A percentile compares a stretch with the other conserved stretches of the same genome.
Evolutionary conservation across 2,329 filamentous ascomycete genomes (phyloP).

Genomic region (Calonectria ilicicola): DNA sequence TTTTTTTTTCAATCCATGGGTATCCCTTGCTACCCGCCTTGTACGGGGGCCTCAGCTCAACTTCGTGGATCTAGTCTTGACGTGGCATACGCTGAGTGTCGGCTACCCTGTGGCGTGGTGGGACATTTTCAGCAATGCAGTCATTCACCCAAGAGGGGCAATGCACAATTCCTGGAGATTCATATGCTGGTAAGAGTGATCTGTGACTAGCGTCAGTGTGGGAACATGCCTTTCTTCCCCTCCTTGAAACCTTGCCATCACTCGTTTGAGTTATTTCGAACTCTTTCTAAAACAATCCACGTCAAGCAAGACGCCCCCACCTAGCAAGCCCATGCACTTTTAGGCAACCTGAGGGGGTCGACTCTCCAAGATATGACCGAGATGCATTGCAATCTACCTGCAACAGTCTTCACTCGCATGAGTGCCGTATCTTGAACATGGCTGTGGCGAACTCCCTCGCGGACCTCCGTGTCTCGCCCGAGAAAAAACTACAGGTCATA

Average conservation of each 20-base stretch:
- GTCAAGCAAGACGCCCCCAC: background rate
- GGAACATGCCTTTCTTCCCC: background rate
- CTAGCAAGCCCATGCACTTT: background rate
- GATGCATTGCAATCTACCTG: background rate
- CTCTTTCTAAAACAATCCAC: background rate
- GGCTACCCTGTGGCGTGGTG: background rate
- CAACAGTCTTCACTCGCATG: background rate
- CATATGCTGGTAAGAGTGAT: background rate
- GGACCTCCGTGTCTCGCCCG: background rate
- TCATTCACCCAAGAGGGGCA: background rate
- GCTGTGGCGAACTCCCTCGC: background rate
- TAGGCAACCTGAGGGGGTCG: background rate
- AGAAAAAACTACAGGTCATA: background rate
- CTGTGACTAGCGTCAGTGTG: background rate
- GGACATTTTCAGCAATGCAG: background rate
- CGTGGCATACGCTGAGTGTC: background rate
- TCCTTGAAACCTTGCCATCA: background rate
- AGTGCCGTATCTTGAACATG: background rate
- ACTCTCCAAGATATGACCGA: background rate
- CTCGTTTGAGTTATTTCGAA: slow-evolving; percentile 1
- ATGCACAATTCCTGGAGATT: background rate
- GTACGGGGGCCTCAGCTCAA: background rate
- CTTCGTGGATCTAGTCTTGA: background rate
- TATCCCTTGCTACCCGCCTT: background rate
- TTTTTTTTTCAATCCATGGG: background rate